Evolutionary conservation across 2,329 filamentous ascomycete species (phyloP), one percentile per base, ranked within the genome.

Genomic region (Dactylellina parvicollis): DNA sequence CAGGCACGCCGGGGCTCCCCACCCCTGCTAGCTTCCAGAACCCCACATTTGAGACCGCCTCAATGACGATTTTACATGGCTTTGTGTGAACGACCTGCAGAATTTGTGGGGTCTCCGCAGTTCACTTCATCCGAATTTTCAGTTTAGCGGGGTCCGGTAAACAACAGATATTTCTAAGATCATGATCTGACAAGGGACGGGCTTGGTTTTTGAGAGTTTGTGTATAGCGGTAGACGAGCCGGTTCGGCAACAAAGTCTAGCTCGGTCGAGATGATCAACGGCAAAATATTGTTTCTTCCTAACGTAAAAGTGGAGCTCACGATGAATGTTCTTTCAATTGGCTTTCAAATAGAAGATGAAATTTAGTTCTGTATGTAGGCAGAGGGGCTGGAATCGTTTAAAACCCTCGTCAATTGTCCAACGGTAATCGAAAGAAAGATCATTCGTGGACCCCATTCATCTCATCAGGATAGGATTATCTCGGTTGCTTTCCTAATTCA

Each of bases 81-180:
- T 26, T 9, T 10, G 26, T 54, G 55, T 44, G 46, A 54, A 20
- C 46, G 46, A 42, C 42, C 32, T 49, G 61, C 22, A 57, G 44
- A 46, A 69, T 32, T 30, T 67, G 54, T 60, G 64, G 64, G 64
- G 64, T 60, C 64, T 60, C 64, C 64, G 40, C 64, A 69, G 36
- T 18, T 7, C 38, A 38, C 36, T 69, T 69, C 64, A 61, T 69
- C 64, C 30, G 64, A 69, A 69, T 67, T 69, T 69, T 59, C 38
- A 38, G 28, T 46, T 47, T 52, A 24, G 18, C 22, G 7, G 14
- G 14, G 24, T 32, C 18, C 50, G n/a, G 20, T 42, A 16, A 28
- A 24, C 44, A 61, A 34, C 36, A 54, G 28, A 32, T 16, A 12
- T 52, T 46, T 3, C 16, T 46, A 10, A 5, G 20, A 22, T n/a